Base-by-base conservation (phyloP, 495 filamentous ascomycete species). In the Durotheca rogersii region DNA sequence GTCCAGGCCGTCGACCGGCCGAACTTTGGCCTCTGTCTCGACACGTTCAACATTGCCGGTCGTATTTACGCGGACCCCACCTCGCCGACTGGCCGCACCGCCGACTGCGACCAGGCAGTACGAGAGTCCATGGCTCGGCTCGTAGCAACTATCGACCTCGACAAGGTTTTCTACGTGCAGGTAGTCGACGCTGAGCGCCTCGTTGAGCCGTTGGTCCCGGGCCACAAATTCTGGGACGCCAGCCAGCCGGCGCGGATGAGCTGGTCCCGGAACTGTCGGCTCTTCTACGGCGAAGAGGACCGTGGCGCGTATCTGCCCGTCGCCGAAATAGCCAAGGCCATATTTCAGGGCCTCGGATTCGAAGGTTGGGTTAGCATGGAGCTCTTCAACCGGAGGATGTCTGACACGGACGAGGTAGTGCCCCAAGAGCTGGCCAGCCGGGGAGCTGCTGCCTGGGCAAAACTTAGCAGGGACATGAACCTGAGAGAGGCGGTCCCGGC, bases 291-390 rank as follows among this genome's bases (percentile, higher is more conserved):
- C 34, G 88, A 92, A 63, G 72, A 80, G 62, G 75, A 81, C 1
- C 66, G 75, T 0, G 88, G 87, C 5, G 89, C 81, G 0, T 92
- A 91, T 59, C 67, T 94, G 7, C 88, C 88, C 3, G 61, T 90
- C 16, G 53, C 77, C 41, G 77, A 86, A 40, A 76, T 89, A 36
- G 71, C 81, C 5, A 62, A 68, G 40, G 81, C 80, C 6, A 79
- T 92, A 40, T 78, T 86, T 36, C 70, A 78, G 10, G 79, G 78
- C 3, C 66, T 87, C 7, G 81, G 83, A 4, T 93, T 81, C 54
- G 70, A 81, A 40, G 88, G 88, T 0, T 90, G 85, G 85, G 80
- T 90, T n/a, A 85, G 81, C 52, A 73, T 89, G 57, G 88, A 93
- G 71, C 65, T 92, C 36, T 93, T 93, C 62, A 84, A 82, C 60